Evolutionary conservation across 257 asterid genomes (phyloP), one percentile per base, ranked within the genome.

Genomic region (Petunia secreta): DNA sequence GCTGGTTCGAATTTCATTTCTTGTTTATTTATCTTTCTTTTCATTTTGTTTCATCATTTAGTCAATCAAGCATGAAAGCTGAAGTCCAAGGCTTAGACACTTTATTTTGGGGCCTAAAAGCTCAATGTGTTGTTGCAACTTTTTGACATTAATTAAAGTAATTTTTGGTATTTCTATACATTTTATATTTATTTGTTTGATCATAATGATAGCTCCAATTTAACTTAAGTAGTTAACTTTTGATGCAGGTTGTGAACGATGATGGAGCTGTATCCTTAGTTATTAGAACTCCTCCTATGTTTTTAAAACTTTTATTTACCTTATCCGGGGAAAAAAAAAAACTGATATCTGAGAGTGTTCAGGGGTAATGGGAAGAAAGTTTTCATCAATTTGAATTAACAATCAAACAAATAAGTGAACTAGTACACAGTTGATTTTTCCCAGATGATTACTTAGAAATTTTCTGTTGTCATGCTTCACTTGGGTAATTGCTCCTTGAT

Each of bases 221-320:
- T 10, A 69, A 48, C 13, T 71, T 50, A 71, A 48, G 69, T 78
- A 9, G 71, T 52, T 69, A 25, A 39, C 7, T 77, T 77, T 3
- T 81, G 44, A 79, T 85, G 84, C 93, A 93, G 98, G 99, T 92
- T 85, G 92, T 91, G 82, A 93, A 92, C 5, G 99, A 95, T 80
- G 99, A 93, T 91, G 99, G 99, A 80, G 94, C 98, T 60, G 97
- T 95, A 95, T 95, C 99, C 97, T 93, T 91, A 44, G 75, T 82
- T 40, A 69, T 67, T 13, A 3, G 16, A 75, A 55, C 74, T 36
- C 34, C 41, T 73, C 1, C 13, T 73, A 11, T 73, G 25, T 25
- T 25, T 25, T 25, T 25, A 25, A 25, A 25, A 25, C 25, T 25
- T 25, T 25, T 25, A 25, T 25, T 25, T 25, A 25, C 25, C 25